phyloP scores from a whole-genome alignment of 768 basidiomycete species.

The Royoungia palumana region DNA sequence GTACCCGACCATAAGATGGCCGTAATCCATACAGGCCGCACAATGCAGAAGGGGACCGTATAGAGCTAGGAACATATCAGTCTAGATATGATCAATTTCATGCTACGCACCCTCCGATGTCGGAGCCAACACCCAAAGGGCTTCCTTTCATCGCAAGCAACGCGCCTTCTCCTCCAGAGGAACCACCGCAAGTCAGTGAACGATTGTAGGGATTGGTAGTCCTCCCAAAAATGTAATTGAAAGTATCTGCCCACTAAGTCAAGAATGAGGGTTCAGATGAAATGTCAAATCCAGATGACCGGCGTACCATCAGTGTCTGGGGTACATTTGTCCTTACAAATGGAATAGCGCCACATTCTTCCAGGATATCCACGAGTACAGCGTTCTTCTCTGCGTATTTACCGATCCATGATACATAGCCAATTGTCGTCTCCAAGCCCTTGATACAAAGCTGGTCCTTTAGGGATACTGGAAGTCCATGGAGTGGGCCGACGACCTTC shows the following conservation, averaged over 20 bases:
- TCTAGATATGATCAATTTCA: not conserved
- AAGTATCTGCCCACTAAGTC: conserved; percentile 69
- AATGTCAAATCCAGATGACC: no score
- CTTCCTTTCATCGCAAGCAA: conserved; percentile 51
- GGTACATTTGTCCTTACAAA: conserved; percentile 75
- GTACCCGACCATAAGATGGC: conserved; percentile 66
- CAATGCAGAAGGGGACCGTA: conserved; percentile 67
- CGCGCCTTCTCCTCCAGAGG: conserved; percentile 84
- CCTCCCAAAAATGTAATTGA: conserved; percentile 57
- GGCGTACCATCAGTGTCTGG: conserved; percentile 66
- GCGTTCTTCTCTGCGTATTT: conserved; percentile 55
- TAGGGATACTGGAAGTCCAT: conserved; percentile 70
- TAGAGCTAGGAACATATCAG: conserved; percentile 42
- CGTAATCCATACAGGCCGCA: conserved; percentile 70
- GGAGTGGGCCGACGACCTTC: conserved; percentile 63
- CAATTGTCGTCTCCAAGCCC: conserved; percentile 69
- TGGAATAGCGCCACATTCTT: conserved; percentile 63
- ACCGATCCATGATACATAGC: conserved; percentile 74
- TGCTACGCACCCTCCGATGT: conserved; percentile 66
- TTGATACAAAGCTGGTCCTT: conserved; percentile 73
- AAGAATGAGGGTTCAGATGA: not conserved
- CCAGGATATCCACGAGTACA: conserved; percentile 63
- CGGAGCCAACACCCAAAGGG: conserved; percentile 68
- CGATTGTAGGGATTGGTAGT: conserved; percentile 77
- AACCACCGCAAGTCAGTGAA: conserved; percentile 70